Evolutionary conservation across 345 rosid genomes (phyloP).

Genomic region (Zanthoxylum bungeanum): DNA sequence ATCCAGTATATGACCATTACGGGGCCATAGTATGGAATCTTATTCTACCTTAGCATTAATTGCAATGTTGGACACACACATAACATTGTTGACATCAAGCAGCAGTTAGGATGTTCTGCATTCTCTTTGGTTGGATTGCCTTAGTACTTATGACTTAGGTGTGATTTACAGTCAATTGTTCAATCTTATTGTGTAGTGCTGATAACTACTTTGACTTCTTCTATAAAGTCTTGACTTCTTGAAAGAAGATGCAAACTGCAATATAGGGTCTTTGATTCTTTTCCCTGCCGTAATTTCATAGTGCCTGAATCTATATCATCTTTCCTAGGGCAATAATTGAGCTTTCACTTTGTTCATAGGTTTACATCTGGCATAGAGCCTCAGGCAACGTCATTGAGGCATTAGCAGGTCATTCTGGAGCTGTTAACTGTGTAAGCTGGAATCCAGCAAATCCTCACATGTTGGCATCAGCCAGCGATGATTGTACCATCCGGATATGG

Average conservation of each 20-base stretch:
- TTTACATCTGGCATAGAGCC: constrained; percentile 61
- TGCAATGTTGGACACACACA: background rate
- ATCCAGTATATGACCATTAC: background rate
- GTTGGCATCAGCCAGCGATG: constrained; percentile 77
- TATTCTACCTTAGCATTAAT: background rate
- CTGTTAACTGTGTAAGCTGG: constrained; percentile 78
- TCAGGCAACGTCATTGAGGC: constrained; percentile 45
- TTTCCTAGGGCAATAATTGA: background rate
- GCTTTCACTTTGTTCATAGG: constrained; percentile 30
- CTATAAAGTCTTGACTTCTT: background rate
- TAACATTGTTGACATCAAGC: background rate
- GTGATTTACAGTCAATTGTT: background rate
- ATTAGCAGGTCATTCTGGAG: constrained; percentile 65
- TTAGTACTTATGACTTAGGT: background rate
- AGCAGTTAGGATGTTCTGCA: constrained; percentile 7
- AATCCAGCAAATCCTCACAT: constrained; percentile 62
- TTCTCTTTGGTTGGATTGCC: background rate
- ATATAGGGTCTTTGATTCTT: constrained; percentile 1
- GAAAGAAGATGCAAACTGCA: background rate
- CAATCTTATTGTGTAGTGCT: background rate
- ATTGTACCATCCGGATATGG: constrained; percentile 63
- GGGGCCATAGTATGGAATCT: background rate
- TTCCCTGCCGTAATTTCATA: background rate
- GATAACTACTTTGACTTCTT: background rate
- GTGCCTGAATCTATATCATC: background rate